Evolutionary conservation across 2,329 filamentous ascomycete genomes (phyloP), one percentile per base, ranked within the genome.

Genomic region (Clonostachys rosea): DNA sequence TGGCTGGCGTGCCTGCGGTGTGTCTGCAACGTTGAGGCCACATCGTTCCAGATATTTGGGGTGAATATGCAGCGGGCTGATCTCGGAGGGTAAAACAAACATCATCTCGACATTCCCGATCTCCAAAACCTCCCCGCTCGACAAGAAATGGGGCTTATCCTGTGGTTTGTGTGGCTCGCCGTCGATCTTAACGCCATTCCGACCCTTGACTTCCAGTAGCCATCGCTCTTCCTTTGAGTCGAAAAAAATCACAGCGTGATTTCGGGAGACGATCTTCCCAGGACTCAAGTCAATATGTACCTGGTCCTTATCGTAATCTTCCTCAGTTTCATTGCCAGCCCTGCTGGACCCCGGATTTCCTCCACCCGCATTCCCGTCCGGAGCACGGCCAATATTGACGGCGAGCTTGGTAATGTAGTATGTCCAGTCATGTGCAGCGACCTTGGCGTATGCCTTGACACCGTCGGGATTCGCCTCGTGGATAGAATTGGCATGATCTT

Each of bases 21-120:
- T n/a, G 17, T n/a, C 36, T 39, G 14, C 36, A n/a, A 52, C 45
- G 43, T 67, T 63, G 34, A 84, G 70, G 24, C 81, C 77, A 34
- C 86, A 84, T 42, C 87, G 83, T 55, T 87, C 79, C 14, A 88
- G 77, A 60, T 87, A 91, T 57, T 71, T 79, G 18, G 77, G 77
- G 59, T 87, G 81, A 50, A 95, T 84, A 42, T 79, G 75, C 24
- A 91, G 75, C 20, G 81, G 79, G 47, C 73, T 74, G 42, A 81
- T 75, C 54, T 88, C 85, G 20, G 82, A 83, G 1, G 94, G 92
- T n/a, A 95, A 81, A 43, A 96, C 89, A 66, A 99, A 99, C 76
- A 97, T 92, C 94, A 99, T 99, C 71, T 99, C 92, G 1, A 94
- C 88, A 46, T 89, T 89, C 57, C 87, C 87, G 60, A 97, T 89